Conservation (phyloP, 2,329 filamentous ascomycete genomes). For the Aureobasidium pullulans region DNA sequence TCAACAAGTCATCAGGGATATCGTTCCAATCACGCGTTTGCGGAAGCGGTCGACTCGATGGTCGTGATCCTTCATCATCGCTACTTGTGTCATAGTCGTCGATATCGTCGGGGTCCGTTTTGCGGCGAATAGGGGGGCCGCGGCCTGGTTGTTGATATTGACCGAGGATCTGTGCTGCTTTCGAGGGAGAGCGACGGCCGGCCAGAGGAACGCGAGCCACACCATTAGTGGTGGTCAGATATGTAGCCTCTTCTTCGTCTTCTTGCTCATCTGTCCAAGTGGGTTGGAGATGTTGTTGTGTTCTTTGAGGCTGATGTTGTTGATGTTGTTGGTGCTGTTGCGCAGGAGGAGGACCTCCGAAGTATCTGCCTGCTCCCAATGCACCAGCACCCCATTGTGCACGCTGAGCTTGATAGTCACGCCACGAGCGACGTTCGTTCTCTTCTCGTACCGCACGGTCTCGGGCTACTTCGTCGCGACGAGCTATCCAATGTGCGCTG, state of each 20-base stretch:
- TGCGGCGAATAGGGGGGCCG: slow-evolving; percentile 22
- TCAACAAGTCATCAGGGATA: slow-evolving; percentile 34
- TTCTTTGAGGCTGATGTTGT: neutral
- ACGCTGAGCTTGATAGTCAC: slow-evolving; percentile 8
- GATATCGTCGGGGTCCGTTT: slow-evolving; percentile 16
- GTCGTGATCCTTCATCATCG: slow-evolving; percentile 28
- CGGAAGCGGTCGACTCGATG: slow-evolving; percentile 19
- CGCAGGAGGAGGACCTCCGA: neutral
- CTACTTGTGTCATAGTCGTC: slow-evolving; percentile 24
- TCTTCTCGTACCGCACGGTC: slow-evolving; percentile 39
- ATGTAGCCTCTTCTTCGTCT: slow-evolving; percentile 24
- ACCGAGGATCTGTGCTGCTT: slow-evolving; percentile 37
- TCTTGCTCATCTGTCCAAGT: slow-evolving; percentile 4
- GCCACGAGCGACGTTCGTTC: slow-evolving; percentile 10
- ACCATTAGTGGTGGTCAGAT: slow-evolving; percentile 30
- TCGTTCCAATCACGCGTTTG: slow-evolving; percentile 41
- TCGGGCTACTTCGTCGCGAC: slow-evolving; percentile 47
- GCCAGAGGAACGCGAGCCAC: slow-evolving; percentile 26
- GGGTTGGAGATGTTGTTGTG: neutral
- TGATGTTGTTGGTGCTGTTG: slow-evolving; percentile 11
- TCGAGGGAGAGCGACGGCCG: slow-evolving; percentile 31
- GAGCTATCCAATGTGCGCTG: slow-evolving; percentile 68
- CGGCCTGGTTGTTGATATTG: slow-evolving; percentile 19
- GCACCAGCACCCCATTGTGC: neutral
- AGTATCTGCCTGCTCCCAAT: slow-evolving; percentile 9